phyloP scores from a whole-genome alignment of 805 yeast genomes.

The Wickerhamomyces sydowiorum region DNA sequence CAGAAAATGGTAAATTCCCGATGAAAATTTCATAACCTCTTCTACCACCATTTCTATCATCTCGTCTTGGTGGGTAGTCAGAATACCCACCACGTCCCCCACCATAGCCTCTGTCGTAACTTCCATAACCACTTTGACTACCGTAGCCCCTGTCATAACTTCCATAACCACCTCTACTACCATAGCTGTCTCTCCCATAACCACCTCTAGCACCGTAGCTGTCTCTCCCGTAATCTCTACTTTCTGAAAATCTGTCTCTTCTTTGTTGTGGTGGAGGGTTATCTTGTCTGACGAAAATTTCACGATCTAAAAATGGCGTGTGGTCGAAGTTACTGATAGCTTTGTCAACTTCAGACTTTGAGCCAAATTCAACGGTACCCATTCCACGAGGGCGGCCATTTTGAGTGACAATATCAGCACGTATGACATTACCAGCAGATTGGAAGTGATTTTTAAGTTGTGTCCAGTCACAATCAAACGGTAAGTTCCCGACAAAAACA shows the following conservation, averaged over 20 bases:
- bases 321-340: conserved; percentile 73
- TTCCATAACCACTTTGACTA: conserved; percentile 11
- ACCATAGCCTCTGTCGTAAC: conserved; percentile 12
- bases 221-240: conserved; percentile 2
- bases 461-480: conserved; percentile 54
- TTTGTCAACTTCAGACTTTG: conserved; percentile 54
- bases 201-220: conserved; percentile 1
- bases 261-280: conserved; percentile 64
- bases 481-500: conserved; percentile 68
- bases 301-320: conserved; percentile 62
- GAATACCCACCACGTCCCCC: conserved; percentile 8
- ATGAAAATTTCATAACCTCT: conserved; percentile 58
- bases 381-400: conserved; percentile 82
- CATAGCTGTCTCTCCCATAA: conserved; percentile 1
- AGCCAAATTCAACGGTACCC: conserved; percentile 84
- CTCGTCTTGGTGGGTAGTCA: conserved; percentile 9
- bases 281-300: conserved; percentile 85
- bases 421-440: conserved; percentile 57
- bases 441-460: conserved; percentile 57
- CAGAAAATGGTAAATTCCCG: conserved; percentile 78
- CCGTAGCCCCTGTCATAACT: conserved; percentile 14
- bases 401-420: conserved; percentile 77
- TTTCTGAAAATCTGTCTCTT: conserved; percentile 8
- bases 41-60: conserved; percentile 14
- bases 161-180: conserved; percentile 12